Percentiles rank a stretch among this genome's conserved stretches.
Conservation (phyloP, 306 rosid species). For the Begonia masoniana region DNA sequence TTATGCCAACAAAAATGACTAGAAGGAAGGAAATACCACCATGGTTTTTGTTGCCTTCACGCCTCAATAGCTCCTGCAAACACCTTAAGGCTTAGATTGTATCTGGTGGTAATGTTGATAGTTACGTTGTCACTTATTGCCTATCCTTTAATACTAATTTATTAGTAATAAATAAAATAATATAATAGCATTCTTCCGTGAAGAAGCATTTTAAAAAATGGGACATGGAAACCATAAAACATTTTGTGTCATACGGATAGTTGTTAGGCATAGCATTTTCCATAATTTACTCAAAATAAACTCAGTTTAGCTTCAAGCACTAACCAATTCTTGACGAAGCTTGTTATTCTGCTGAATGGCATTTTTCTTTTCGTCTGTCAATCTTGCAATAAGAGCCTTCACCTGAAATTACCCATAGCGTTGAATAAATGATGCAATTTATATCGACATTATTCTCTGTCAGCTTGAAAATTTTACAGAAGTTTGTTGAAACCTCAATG, state of each 20-base stretch:
- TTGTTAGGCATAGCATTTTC: neutral
- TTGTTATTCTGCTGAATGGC: slow-evolving; percentile 49
- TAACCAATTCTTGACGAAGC: slow-evolving; percentile 81
- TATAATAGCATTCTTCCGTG: too few species aligned
- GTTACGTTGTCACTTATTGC: too few species aligned
- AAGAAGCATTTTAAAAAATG: too few species aligned
- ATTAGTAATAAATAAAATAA: too few species aligned
- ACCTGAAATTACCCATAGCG: slow-evolving; percentile 25
- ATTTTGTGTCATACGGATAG: too few species aligned
- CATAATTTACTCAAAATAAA: too few species aligned
- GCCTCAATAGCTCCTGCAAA: slow-evolving; percentile 68
- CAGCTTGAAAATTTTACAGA: too few species aligned
- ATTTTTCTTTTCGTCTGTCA: slow-evolving; percentile 57
- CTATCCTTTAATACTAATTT: too few species aligned
- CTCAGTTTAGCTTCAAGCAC: slow-evolving; percentile 7
- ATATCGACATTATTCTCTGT: too few species aligned
- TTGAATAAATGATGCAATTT: too few species aligned
- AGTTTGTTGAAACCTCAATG: too few species aligned
- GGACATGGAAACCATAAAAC: too few species aligned
- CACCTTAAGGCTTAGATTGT: neutral
- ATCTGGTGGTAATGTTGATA: neutral
- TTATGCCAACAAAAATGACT: slow-evolving; percentile 45
- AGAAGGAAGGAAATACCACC: slow-evolving; percentile 51
- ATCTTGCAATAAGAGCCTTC: slow-evolving; percentile 43
- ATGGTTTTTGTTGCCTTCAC: slow-evolving; percentile 35